Conservation (phyloP, 2,329 filamentous ascomycete genomes). For the Trichoderma harzianum region DNA sequence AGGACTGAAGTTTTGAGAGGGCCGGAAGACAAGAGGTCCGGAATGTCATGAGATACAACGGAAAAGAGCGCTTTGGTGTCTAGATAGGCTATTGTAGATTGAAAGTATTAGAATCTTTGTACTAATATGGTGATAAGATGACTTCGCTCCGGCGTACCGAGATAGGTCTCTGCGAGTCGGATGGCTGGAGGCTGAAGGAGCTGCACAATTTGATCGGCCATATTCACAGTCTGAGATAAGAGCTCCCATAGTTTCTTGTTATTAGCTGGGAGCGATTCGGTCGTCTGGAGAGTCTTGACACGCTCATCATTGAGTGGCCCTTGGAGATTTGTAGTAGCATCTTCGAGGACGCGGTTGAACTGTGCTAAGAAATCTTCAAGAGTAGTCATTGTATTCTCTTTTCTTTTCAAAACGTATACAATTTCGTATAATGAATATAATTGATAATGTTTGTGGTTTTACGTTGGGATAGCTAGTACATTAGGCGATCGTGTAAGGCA, state of each 20-base stretch:
- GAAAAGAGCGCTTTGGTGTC: constrained; percentile 13
- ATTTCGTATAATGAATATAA: background rate
- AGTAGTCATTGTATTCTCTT: background rate
- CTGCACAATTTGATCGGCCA: constrained; percentile 5
- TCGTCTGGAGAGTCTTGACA: background rate
- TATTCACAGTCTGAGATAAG: background rate
- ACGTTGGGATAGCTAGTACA: no score
- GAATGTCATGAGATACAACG: constrained; percentile 6
- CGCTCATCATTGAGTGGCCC: background rate
- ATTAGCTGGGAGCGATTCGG: background rate
- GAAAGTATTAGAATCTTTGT: background rate
- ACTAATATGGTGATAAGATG: background rate
- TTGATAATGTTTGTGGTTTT: background rate
- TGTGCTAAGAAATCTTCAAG: background rate
- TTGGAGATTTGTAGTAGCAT: background rate
- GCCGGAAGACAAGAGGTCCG: background rate
- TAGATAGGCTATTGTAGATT: background rate
- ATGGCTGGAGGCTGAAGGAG: constrained; percentile 10
- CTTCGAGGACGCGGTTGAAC: background rate
- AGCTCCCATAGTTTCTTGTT: background rate
- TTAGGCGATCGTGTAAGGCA: background rate
- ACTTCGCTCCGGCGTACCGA: background rate
- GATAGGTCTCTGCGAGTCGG: constrained; percentile 8
- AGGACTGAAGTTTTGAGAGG: background rate
- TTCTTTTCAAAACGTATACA: background rate